phyloP scores from a whole-genome alignment of 306 rosid genomes.

The Cicer judaicum region DNA sequence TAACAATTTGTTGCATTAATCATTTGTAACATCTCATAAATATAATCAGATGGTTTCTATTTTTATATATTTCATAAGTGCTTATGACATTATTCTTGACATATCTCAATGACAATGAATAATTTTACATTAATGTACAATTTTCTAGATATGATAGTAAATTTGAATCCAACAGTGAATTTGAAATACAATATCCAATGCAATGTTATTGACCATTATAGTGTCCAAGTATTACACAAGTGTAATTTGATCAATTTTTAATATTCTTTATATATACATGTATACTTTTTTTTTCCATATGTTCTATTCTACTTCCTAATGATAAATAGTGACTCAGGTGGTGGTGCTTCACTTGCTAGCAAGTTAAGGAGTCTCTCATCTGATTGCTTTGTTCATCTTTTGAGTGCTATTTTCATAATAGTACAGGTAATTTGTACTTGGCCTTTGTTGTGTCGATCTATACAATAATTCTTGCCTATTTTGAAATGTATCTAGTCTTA shows the following conservation, averaged over 20 bases:
- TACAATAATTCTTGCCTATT: slow-evolving; percentile 27
- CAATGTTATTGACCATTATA: neutral
- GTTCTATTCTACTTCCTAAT: slow-evolving; percentile 40
- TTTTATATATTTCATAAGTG: neutral
- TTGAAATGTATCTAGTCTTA: slow-evolving; percentile 34
- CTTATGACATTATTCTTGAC: neutral
- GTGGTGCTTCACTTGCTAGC: slow-evolving; percentile 98
- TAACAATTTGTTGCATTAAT: neutral
- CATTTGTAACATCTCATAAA: neutral
- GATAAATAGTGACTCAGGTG: slow-evolving; percentile 65
- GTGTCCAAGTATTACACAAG: neutral
- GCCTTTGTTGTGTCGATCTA: slow-evolving; percentile 43
- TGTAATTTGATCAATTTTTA: neutral
- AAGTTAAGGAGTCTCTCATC: slow-evolving; percentile 92
- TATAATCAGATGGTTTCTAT: neutral
- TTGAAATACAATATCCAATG: neutral
- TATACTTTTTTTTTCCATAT: slow-evolving; percentile 1
- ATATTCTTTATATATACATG: neutral
- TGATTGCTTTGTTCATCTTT: slow-evolving; percentile 96
- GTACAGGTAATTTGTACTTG: slow-evolving; percentile 88
- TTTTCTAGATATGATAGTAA: neutral
- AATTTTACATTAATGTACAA: neutral
- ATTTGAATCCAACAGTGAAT: neutral
- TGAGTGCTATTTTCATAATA: slow-evolving; percentile 84
- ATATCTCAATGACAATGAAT: slow-evolving; percentile 6